Evolutionary conservation across 768 basidiomycete genomes (phyloP), one percentile per base, ranked within the genome.

Genomic region (Suillus hirtellus): DNA sequence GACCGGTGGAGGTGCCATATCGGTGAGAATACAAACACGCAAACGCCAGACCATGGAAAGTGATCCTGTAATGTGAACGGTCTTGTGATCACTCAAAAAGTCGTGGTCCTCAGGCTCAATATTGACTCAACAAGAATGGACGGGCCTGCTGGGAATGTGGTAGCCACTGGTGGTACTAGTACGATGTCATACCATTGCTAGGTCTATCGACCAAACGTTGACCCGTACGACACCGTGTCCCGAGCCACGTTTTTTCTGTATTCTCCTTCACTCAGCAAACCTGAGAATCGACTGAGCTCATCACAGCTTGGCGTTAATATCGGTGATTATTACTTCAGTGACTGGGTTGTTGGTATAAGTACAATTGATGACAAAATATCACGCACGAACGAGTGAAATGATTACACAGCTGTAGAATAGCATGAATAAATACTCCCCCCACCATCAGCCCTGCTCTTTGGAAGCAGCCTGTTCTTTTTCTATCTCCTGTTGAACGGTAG

Each of bases 401-500:
- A 58, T 42, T 27, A 58, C 27, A 11, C 24, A 21, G 17, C 10
- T 42, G 56, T 58, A 58, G 38, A 58, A 11, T 58, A 58, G 17
- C 27, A 42, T 31, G 24, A 1, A 27, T 19, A 58, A 31, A 43
- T 27, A 2, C 12, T 7, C 19, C 19, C 31, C 35, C 10, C 4
- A 11, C 52, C 31, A 53, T 42, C 24, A 58, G 17, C 19, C 40
- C 56, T 58, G 40, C 27, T 42, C 21, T 14, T 31, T 31, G 27
- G 17, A 27, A 19, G 40, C 24, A 31, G 62, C 31, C 24, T 60
- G 68, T 65, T 80, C 81, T 54, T 76, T 70, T 65, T 70, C 62
- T 8, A 75, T 71, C 43, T 74, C 72, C 24, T 67, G 70, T 24
- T 60, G 69, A 59, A 59, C 60, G 19, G 65, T 69, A 46, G 68